Evolutionary conservation across 495 filamentous ascomycete species (phyloP), one percentile per base, ranked within the genome.

Genomic region (Aspergillus nanangensis): DNA sequence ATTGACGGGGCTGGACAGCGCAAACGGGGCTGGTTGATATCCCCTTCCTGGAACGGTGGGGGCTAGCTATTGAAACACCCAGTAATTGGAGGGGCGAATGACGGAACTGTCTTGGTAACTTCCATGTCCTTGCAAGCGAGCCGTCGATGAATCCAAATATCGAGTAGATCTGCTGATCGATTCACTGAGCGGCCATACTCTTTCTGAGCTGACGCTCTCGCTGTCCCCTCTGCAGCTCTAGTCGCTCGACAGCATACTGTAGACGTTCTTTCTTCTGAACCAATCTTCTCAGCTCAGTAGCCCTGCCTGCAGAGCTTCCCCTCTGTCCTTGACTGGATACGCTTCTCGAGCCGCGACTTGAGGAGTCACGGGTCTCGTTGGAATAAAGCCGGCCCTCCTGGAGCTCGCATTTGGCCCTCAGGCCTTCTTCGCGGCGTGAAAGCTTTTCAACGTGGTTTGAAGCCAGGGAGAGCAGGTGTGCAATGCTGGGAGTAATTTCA

Each of bases 231-330:
- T 91, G 85, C 62, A 91, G 57, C 56, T 76, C 73, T 62, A 91
- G 57, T 42, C 85, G 72, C 57, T 87, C 84, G 33, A 91, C 82
- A 27, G 83, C 86, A 74, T 88, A 90, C 50, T 81, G 77, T 52
- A 90, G 63, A 47, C 87, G 67, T 62, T 90, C 85, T 66, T 88
- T 90, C 76, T 87, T 90, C 62, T 78, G 76, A 57, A 80, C 69
- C 53, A 89, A 47, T 53, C 81, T 72, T 63, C 78, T 79, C 60
- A 86, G 54, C 52, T 79, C 81, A 22, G 77, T 62, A 32, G 77
- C 81, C 58, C 81, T 83, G 33, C 70, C 62, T 15, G 72, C 65
- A 20, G 57, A 58, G 35, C 59, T 65, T 20, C 58, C 70, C 50
- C 59, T 51, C 48, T 56, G 43, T 32, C 56, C 47, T 56, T 53